Evolutionary conservation across 202 grass and related monocot genomes (phyloP).

Genomic region (Thinopyrum obtusiflorum): DNA sequence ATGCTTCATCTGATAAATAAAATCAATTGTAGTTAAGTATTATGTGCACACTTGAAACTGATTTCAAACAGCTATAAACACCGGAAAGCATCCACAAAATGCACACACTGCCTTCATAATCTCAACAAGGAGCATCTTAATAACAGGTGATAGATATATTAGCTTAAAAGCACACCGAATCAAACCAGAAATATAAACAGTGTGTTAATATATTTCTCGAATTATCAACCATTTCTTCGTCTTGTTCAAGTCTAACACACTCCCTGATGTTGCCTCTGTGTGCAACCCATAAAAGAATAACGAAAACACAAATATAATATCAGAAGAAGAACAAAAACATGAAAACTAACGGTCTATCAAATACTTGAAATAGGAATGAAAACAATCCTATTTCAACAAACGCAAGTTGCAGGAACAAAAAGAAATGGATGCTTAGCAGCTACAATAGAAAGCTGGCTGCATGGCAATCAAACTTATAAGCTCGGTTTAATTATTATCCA

Average conservation of each 20-base stretch:
- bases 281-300: not conserved
- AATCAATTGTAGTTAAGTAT: not conserved
- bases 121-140: not conserved
- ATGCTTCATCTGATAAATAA: not conserved
- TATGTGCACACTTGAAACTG: not conserved
- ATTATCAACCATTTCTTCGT: not conserved
- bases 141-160: not conserved
- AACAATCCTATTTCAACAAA: not conserved
- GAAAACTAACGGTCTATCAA: too few relatives aligned
- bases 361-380: not conserved
- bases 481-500: not conserved
- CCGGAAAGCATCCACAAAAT: not conserved
- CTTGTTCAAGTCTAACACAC: not conserved
- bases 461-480: not conserved
- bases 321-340: too few relatives aligned
- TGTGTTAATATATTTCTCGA: not conserved
- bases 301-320: too few relatives aligned
- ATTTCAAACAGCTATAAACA: not conserved
- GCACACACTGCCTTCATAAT: not conserved
- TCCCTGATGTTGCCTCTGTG: not conserved
- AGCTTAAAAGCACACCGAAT: not conserved
- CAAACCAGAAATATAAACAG: not conserved
- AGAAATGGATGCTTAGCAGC: not conserved
- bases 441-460: not conserved
- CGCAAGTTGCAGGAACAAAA: not conserved